A percentile compares a stretch with the other conserved stretches of the same genome.
These are phyloP conservation scores for Vitis hybrid DNA, from an alignment of 177 flowering plant species.

Conservation along the genomic window DNA sequence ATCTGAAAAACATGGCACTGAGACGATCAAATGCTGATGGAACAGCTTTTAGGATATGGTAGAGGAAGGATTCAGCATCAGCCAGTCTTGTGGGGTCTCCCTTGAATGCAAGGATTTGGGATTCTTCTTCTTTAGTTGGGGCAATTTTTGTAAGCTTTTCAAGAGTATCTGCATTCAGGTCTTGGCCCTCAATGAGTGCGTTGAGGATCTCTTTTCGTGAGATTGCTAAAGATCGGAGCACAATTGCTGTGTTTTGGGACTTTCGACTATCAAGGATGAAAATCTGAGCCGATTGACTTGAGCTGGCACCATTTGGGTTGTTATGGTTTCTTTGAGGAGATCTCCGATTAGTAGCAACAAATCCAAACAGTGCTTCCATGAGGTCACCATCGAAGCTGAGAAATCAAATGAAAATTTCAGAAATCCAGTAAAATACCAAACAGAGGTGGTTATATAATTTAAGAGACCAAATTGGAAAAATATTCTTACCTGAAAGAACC, in stretches of 20 bases:
- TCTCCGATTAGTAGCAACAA: conserved; percentile 52
- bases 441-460: neutral
- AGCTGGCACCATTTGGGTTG: conserved; percentile 9
- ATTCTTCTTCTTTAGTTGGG: conserved; percentile 68
- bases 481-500: conserved; percentile 73
- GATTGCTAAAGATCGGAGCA: conserved; percentile 58
- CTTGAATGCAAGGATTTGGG: conserved; percentile 42
- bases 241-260: conserved; percentile 86
- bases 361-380: conserved; percentile 90
- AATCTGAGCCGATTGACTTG: conserved; percentile 25
- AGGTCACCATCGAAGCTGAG: conserved; percentile 79
- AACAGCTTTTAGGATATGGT: conserved; percentile 56
- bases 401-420: neutral
- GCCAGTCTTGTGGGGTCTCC: conserved; percentile 74
- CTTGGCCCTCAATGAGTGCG: conserved; percentile 57
- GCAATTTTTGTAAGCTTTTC: conserved; percentile 71
- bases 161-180: conserved; percentile 53
- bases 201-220: conserved; percentile 62
- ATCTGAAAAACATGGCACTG: conserved; percentile 68
- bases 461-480: neutral
- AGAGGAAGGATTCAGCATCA: conserved; percentile 84
- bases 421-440: conserved; percentile 3
- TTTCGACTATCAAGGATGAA: conserved; percentile 74
- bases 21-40: conserved; percentile 70
- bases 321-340: conserved; percentile 28